Base-by-base conservation (phyloP, 1,284 basidiomycete species). In the Xanthoconium separans region DNA sequence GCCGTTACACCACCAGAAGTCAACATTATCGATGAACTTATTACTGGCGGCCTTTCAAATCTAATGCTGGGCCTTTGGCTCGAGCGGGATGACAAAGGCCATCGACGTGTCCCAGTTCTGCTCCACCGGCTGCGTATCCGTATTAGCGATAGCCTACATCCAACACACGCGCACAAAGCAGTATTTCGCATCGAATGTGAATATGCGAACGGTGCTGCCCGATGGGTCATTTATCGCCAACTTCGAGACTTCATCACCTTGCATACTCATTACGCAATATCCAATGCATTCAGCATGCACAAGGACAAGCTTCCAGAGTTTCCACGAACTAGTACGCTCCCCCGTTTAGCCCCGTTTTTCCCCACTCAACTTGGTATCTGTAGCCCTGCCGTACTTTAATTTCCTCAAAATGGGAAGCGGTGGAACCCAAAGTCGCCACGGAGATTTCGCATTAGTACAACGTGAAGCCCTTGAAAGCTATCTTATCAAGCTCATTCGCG, bases 141-240 rank as follows among this genome's bases (percentile, higher is more conserved):
- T 10, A 82, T 96, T 53, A 92, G 87, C 63, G 93, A 95, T 72
- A 91, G 90, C 59, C 70, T 96, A 47, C 86, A 95, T 72, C 89
- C 92, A 4, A 75, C 91, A 59, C 82, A 91, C 63, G 82, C 83
- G 31, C 77, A 84, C 50, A 92, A 91, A 65, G 84, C 91, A 6
- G 85, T 95, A 4, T 97, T 95, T 70, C 84, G 93, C 18, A 94
- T 97, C 61, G 94, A 97, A 72, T 96, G 95, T 72, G 93, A 97
- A 73, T 98, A 99, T 67, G 96, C 93, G 1, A 95, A 97, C 61
- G 93, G 93, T n/a, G 87, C 88, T 4, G 87, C 89, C 54, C 87
- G 92, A 70, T 99, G 97, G 96, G 94, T 98, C 31, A 84, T 99
- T 44, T 98, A 99, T 73, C 87, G 96, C 51, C 91, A 96, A 71